Evolutionary conservation across 176 grass and related monocot genomes (phyloP).

Genomic region (Oryza punctata): DNA sequence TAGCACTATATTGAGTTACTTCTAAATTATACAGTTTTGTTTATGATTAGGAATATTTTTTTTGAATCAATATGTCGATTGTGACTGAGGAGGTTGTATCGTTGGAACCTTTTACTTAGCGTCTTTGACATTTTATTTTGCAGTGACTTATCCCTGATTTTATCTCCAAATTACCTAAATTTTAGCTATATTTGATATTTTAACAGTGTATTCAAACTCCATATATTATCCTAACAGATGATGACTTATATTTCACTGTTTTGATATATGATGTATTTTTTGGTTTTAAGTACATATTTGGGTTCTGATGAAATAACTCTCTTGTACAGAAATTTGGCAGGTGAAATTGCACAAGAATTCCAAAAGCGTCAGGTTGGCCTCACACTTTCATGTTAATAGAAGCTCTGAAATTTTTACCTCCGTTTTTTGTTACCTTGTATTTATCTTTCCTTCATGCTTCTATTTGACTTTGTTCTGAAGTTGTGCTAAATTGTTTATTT

Average conservation of each 20-base stretch:
- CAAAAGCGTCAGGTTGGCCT: conserved; percentile 82
- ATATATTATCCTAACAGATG: not conserved
- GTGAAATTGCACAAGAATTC: conserved; percentile 95
- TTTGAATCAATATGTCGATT: not conserved
- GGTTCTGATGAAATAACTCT: conserved; percentile 31
- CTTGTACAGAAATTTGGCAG: conserved; percentile 79
- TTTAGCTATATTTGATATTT: not conserved
- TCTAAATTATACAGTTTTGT: not conserved
- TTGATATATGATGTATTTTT: conserved; percentile 1
- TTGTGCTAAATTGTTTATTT: not conserved
- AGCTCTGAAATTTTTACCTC: not conserved
- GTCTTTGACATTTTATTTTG: not conserved
- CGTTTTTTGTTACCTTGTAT: not conserved
- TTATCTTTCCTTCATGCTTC: not conserved
- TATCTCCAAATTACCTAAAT: not conserved
- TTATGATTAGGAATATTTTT: not conserved
- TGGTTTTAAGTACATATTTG: conserved; percentile 21
- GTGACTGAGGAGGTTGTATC: not conserved
- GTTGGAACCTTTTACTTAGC: not conserved
- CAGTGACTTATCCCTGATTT: not conserved
- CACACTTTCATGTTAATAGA: conserved; percentile 10
- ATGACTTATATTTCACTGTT: not conserved
- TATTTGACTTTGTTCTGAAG: conserved; percentile 20
- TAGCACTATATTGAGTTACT: not conserved
- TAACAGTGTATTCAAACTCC: not conserved